Evolutionary conservation across 805 yeast species (phyloP).

Genomic region (Saturnispora sanitii): DNA sequence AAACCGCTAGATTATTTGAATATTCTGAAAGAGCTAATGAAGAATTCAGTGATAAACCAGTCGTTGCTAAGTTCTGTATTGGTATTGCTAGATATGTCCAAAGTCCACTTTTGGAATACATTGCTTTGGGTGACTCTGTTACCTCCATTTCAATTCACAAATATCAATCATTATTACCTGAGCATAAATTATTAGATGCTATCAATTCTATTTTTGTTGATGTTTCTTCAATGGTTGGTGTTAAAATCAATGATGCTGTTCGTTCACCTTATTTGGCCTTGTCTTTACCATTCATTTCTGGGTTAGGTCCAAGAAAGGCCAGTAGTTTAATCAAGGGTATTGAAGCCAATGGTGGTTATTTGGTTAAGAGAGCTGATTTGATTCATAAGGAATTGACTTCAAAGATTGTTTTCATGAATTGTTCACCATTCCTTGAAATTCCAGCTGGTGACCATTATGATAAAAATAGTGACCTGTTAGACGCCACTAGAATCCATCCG

Average conservation of each 20-base stretch:
- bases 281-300: slow-evolving; percentile 69
- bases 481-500: slow-evolving; percentile 94
- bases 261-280: slow-evolving; percentile 64
- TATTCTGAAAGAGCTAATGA: slow-evolving; percentile 61
- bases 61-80: slow-evolving; percentile 72
- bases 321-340: slow-evolving; percentile 75
- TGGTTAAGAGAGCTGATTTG: slow-evolving; percentile 66
- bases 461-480: slow-evolving; percentile 70
- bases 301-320: slow-evolving; percentile 94
- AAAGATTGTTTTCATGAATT: slow-evolving; percentile 77
- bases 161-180: slow-evolving; percentile 61
- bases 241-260: slow-evolving; percentile 85
- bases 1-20: slow-evolving; percentile 83
- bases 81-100: slow-evolving; percentile 89
- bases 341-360: slow-evolving; percentile 54
- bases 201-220: slow-evolving; percentile 81
- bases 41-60: slow-evolving; percentile 80
- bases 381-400: slow-evolving; percentile 73
- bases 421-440: slow-evolving; percentile 81
- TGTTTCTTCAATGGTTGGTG: slow-evolving; percentile 82
- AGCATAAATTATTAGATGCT: slow-evolving; percentile 53
- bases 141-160: slow-evolving; percentile 54
- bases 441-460: slow-evolving; percentile 49
- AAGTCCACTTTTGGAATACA: slow-evolving; percentile 86
- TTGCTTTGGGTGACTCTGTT: slow-evolving; percentile 68